Evolutionary conservation across 2,329 filamentous ascomycete species (phyloP), one percentile per base, ranked within the genome.

Genomic region (Ambrosiella beaveri): DNA sequence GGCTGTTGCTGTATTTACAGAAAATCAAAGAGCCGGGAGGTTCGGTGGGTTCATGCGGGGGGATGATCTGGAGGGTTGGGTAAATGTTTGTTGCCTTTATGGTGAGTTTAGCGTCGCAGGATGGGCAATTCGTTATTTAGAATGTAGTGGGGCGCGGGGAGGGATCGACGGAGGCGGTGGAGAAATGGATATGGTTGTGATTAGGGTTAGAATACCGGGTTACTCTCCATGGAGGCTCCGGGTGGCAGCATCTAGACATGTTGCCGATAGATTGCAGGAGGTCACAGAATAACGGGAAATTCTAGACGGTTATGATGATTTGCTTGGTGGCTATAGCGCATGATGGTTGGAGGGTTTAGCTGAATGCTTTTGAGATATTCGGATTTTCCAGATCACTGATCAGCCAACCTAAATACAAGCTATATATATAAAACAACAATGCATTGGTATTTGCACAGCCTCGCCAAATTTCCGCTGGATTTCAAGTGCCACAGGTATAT

Each of bases 381-480:
- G 5, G 2, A 17, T 47, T 47, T 17, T 47, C 44, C n/a, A 47
- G 44, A 19, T 47, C 44, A 47, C 44, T 17, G 11, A 47, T 47
- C 44, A 12, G 19, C 11, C 39, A 56, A 36, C 41, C 54, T 15
- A 17, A n/a, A 56, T 13, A 45, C 38, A 36, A 12, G 35, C 11
- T 44, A 38, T 19, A 36, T 19, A 45, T n/a, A 44, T 47, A 47
- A 50, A 39, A 41, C 39, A 47, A 13, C 37, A 17, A 37, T 36
- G 35, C 37, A 53, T 19, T 39, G 4, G 11, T 11, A 12, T 54
- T 57, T 59, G 58, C 58, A 59, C 58, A 59, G 58, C 58, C 58
- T 47, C 54, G 2, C 49, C 35, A 39, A 59, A 49, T 49, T 59
- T 59, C 58, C 58, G 54, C 58, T 59, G 58, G 58, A 59, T 56